Evolutionary conservation across 2,329 filamentous ascomycete genomes (phyloP).

Genomic region (Thelonectria blattea): DNA sequence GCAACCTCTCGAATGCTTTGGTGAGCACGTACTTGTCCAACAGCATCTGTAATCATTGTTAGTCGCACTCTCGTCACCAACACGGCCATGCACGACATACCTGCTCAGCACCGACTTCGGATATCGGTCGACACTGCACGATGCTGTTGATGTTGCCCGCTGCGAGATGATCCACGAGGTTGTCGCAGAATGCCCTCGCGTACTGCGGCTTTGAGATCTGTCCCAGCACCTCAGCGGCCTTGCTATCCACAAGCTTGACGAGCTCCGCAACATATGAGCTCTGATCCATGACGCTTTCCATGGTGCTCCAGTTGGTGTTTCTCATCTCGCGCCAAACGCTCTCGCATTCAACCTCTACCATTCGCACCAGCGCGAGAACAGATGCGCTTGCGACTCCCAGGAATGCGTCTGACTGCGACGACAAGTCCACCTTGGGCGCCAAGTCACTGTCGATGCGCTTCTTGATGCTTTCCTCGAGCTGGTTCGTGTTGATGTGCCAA

Average conservation of each 20-base stretch:
- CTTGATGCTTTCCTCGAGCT: conserved; percentile 94
- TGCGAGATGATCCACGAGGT: conserved; percentile 87
- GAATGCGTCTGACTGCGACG: conserved; percentile 92
- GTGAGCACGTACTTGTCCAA: conserved; percentile 92
- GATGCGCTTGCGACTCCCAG: conserved; percentile 92
- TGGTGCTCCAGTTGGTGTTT: conserved; percentile 91
- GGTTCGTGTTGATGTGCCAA: conserved; percentile 90
- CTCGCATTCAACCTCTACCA: conserved; percentile 83
- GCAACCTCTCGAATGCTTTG: conserved; percentile 75
- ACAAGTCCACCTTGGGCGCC: conserved; percentile 79
- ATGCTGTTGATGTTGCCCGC: conserved; percentile 82
- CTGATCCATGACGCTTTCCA: conserved; percentile 92
- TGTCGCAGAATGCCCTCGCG: conserved; percentile 91
- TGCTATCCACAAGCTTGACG: conserved; percentile 72
- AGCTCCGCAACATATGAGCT: conserved; percentile 90
- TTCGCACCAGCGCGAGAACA: conserved; percentile 81
- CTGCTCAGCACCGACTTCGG: conserved; percentile 93
- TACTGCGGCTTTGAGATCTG: conserved; percentile 91
- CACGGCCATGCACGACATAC: conserved; percentile 49
- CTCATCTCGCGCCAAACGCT: conserved; percentile 95
- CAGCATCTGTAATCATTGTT: conserved; percentile 70
- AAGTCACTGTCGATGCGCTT: conserved; percentile 84
- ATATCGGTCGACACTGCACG: conserved; percentile 87
- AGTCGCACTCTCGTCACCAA: conserved; percentile 22
- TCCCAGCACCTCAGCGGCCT: conserved; percentile 75